phyloP scores from a whole-genome alignment of 2,329 filamentous ascomycete genomes.

The Exophiala mesophila region DNA sequence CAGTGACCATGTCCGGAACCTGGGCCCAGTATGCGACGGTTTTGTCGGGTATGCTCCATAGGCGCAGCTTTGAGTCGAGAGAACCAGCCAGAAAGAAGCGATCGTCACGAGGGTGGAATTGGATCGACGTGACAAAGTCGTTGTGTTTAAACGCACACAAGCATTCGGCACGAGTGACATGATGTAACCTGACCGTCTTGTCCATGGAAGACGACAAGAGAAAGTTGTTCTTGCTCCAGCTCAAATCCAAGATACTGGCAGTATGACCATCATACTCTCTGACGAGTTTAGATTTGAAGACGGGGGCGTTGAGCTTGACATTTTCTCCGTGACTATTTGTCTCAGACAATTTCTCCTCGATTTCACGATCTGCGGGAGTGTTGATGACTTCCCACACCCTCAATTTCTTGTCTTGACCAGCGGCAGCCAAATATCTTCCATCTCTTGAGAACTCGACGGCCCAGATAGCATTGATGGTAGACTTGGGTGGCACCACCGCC shows the following conservation, averaged over 20 bases:
- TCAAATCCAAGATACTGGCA: conserved; percentile 81
- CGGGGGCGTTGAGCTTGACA: conserved; percentile 76
- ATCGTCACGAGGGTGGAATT: conserved; percentile 91
- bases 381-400: conserved; percentile 86
- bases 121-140: conserved; percentile 90
- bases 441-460: conserved; percentile 88
- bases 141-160: conserved; percentile 91
- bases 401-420: conserved; percentile 79
- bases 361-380: conserved; percentile 69
- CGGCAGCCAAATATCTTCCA: conserved; percentile 85
- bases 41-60: conserved; percentile 98
- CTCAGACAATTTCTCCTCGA: conserved; percentile 67
- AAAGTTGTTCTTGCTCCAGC: conserved; percentile 98
- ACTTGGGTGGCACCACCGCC: conserved; percentile 25
- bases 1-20: conserved; percentile 82
- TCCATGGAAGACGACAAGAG: conserved; percentile 95
- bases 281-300: conserved; percentile 74
- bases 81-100: conserved; percentile 95
- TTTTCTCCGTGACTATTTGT: conserved; percentile 43
- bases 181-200: conserved; percentile 93
- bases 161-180: conserved; percentile 77
- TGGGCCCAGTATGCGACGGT: conserved; percentile 77
- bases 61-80: conserved; percentile 75
- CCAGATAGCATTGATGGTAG: conserved; percentile 70
- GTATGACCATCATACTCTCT: conserved; percentile 79